Base-by-base conservation (phyloP, 495 filamentous ascomycete genomes). In the Penicillium coffeae region DNA sequence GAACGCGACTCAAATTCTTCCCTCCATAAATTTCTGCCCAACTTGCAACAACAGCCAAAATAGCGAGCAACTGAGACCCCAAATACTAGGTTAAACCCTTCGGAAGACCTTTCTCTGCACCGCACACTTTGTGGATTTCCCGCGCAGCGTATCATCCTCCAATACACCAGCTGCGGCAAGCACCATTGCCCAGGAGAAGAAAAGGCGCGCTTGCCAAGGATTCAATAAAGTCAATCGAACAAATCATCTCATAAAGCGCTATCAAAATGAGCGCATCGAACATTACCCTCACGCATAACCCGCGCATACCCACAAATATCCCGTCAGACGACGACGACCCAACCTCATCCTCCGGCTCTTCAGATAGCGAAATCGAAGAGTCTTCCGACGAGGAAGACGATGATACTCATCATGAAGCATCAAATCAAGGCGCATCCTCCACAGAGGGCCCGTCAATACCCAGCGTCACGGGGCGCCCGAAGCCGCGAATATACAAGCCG, bases 291-390 rank as follows among this genome's bases (percentile, higher is more conserved):
- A 50, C 43, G 18, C 32, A 51, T 13, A 8, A 21, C n/a, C 51
- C 27, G 12, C 38, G 33, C 3, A 6, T 43, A 6, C 13, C 48
- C 13, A 38, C 42, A 39, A 30, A 35, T 12, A 15, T 37, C 16
- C 39, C 47, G 18, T 8, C 34, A 9, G 64, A 68, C 25, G 65
- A 70, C 40, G 71, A 74, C 45, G 71, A 74, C 39, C 59, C 62
- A 42, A 72, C 68, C 20, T 74, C 67, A 3, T 68, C 65, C 9
- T 71, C 70, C 4, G 68, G 68, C 47, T 63, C 69, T 8, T 64
- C 56, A 15, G 52, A 56, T 22, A 55, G 45, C 18, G 53, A 58
- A n/a, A 59, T 49, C 48, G 63, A 71, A 9, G 53, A 62, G 21
- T 44, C 42, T 8, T 59, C 61, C 3, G 58, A 64, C 12, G 56